Conservation (phyloP, 2,329 filamentous ascomycete species). For the Cercospora zeina region DNA sequence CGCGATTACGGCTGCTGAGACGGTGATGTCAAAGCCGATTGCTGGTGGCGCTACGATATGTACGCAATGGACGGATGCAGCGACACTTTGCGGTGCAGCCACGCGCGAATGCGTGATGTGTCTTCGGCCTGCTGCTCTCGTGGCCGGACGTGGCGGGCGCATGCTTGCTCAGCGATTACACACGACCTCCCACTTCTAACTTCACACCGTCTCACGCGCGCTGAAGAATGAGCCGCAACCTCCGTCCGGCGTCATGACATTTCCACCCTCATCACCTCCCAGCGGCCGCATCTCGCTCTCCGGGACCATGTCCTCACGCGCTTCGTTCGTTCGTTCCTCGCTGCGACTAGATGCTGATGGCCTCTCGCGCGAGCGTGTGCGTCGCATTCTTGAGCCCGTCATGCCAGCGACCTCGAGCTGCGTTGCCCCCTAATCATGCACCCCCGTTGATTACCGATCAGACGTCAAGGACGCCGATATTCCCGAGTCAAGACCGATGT, state of each 20-base stretch:
- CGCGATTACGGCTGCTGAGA: conserved; percentile 9
- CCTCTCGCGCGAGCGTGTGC: conserved; percentile 2
- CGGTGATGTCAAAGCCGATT: conserved; percentile 7
- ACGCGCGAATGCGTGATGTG: not conserved
- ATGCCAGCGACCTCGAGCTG: not conserved
- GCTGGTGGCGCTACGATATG: not conserved
- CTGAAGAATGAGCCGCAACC: not conserved
- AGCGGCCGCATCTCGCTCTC: conserved; percentile 7
- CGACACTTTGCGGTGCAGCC: not conserved
- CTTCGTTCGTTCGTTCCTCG: not conserved
- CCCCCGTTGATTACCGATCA: conserved; percentile 10
- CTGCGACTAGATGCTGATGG: not conserved
- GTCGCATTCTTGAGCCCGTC: not conserved
- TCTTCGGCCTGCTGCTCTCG: not conserved
- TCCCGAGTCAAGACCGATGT: not conserved
- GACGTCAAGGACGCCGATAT: not conserved
- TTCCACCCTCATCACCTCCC: not conserved
- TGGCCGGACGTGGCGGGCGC: not conserved
- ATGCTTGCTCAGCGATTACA: conserved; percentile 11
- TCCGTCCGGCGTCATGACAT: not conserved
- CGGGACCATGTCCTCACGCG: conserved; percentile 3
- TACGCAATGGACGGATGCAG: not conserved
- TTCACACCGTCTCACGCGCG: not conserved
- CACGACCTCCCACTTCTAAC: not conserved
- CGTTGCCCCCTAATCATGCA: not conserved